These are phyloP conservation scores for Paramecium sonneborni DNA, from an alignment of 73 alveolate genomes.

Conservation along the genomic window DNA sequence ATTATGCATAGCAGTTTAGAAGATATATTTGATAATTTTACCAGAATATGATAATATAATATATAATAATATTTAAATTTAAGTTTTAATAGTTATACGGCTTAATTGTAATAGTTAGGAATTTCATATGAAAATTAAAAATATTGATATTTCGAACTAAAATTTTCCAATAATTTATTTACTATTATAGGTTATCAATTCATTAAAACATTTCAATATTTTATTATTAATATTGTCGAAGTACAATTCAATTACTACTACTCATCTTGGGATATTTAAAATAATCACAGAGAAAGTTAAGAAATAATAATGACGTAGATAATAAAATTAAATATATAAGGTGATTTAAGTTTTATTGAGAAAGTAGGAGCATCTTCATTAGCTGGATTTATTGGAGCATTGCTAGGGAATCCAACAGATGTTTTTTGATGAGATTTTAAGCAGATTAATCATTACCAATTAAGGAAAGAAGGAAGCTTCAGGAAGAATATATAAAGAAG, in stretches of 20 bases:
- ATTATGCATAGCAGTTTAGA: neutral
- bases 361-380: neutral
- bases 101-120: no score
- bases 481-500: slow-evolving; percentile 17
- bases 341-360: slow-evolving; percentile 21
- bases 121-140: no score
- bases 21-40: neutral
- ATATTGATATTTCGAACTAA: no score
- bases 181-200: no score
- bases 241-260: no score
- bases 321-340: neutral
- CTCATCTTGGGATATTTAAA: slow-evolving; percentile 82
- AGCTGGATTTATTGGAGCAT: slow-evolving; percentile 59
- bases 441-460: slow-evolving; percentile 19
- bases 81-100: no score
- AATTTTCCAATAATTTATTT: no score
- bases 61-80: no score
- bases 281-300: slow-evolving; percentile 58
- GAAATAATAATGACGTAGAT: neutral
- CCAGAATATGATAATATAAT: neutral
- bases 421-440: slow-evolving; percentile 41
- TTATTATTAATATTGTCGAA: no score
- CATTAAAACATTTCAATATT: no score
- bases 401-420: slow-evolving; percentile 61
- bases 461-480: slow-evolving; percentile 54